Evolutionary conservation across 331 rosid species (phyloP), one percentile per base, ranked within the genome.

Genomic region (Prunus yedoensis): DNA sequence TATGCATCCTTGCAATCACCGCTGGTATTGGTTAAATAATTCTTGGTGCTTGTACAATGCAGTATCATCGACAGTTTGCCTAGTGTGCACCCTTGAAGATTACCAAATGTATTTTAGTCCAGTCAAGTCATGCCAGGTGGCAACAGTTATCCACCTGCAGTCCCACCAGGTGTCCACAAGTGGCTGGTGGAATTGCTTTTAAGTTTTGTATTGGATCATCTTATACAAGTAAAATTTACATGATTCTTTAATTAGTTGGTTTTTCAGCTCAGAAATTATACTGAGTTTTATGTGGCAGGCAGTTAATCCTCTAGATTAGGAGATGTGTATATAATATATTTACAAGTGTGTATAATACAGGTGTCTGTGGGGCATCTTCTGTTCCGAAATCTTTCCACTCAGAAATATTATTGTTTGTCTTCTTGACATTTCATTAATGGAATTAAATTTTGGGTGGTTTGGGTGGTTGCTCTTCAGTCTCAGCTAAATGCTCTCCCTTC

Each of bases 221-320:
- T 38, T 77, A 84, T 71, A 80, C 86, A 74, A 69, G 83, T 82
- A 76, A 70, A 66, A 59, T 38, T 38, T 65, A 78, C 77, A 84
- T 62, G 75, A 89, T 89, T 89, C 90, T 86, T 85, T 89, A 27
- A 84, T 89, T 87, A 69, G 65, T 87, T 83, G 84, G 83, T 50
- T 82, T 45, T 38, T 80, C 70, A 53, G 85, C 86, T 71, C 46
- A 30, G 70, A 80, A 67, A 76, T 32, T 60, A 60, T 74, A 65
- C 70, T 30, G 64, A 60, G 78, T 49, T 80, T 74, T 51, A 74
- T 81, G 86, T 73, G 84, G 82, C 69, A 18, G 84, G 82, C 69
- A 32, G 74, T 66, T 74, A 61, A 32, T 38, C 58, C 76, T 74
- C 45, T 50, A 17, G 52, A 68, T 30, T 80, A 74, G 79, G 51